Conservation (phyloP, 257 asterid species). For the Penstemon eatonii region DNA sequence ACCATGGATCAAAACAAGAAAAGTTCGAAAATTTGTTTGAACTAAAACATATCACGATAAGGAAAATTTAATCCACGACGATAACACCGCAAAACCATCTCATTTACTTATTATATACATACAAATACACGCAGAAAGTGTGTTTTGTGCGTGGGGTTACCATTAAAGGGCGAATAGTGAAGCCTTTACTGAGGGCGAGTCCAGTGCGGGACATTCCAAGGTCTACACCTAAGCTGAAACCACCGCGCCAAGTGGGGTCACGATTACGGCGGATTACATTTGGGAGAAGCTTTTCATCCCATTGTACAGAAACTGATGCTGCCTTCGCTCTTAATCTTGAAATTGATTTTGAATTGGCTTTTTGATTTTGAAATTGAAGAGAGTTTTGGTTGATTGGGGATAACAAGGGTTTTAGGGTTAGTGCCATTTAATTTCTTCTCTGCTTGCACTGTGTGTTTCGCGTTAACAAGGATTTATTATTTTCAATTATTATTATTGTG, state of each 20-base stretch:
- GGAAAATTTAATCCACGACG: too few relatives aligned
- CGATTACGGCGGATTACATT: constrained; percentile 64
- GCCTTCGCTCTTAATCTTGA: constrained; percentile 12
- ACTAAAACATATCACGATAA: too few relatives aligned
- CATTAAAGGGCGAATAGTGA: constrained; percentile 70
- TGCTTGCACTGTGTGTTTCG: too few relatives aligned
- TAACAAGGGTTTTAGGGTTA: constrained; percentile 28
- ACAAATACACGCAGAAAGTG: constrained; percentile 18
- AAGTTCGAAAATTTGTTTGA: too few relatives aligned
- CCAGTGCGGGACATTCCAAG: constrained; percentile 87
- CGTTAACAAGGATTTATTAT: too few relatives aligned
- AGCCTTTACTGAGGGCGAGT: constrained; percentile 89
- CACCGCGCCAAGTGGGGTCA: constrained; percentile 75
- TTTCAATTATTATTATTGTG: too few relatives aligned
- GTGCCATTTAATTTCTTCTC: constrained; percentile 29
- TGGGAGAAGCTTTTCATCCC: constrained; percentile 68
- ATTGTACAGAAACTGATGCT: constrained; percentile 29
- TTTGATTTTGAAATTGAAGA: constrained; percentile 10
- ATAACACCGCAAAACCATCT: background rate
- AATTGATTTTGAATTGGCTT: constrained; percentile 12
- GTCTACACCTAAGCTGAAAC: constrained; percentile 89
- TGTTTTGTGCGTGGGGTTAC: constrained; percentile 29
- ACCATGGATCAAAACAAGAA: background rate
- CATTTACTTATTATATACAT: constrained; percentile 8
- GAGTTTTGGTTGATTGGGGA: constrained; percentile 28